Base-by-base conservation (phyloP, 2,329 filamentous ascomycete genomes). In the Lachnum nothofagi region DNA sequence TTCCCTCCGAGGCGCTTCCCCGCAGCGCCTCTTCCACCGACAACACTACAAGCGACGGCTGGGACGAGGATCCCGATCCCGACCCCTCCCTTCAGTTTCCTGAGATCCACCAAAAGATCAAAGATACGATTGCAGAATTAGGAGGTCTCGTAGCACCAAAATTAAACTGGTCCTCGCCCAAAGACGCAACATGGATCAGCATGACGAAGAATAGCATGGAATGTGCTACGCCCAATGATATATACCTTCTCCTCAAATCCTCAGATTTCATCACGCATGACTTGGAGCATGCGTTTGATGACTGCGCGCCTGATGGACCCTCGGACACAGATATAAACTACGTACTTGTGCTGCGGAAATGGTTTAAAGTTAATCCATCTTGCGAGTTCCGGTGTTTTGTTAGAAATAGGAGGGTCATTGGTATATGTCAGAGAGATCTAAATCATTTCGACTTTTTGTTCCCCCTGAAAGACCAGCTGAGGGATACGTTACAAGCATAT, bases 301-400 rank as follows among this genome's bases (percentile, higher is more conserved):
- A 85, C 58, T 86, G 78, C 55, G 63, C 71, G 1, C 49, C 57
- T 2, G 52, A 58, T n/a, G n/a, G 47, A 55, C 9, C n/a, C 44
- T 16, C 37, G 56, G 45, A 52, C 55, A 19, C 66, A 66, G 54
- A 66, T 68, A 63, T 71, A 3, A 57, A 67, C 5, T 68, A 70
- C 44, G 73, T 74, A 4, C 80, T 98, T 1, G 85, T 96, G 2
- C 78, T 98, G 8, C 82, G 93, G 27, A 88, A 94, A 65, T 91
- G 87, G 69, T 88, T 95, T 68, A 84, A 83, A 54, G 83, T 93
- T 46, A 93, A 96, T 65, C 89, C 91, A 0, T 86, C 89, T 0
- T 80, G 96, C 50, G 93, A 98, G 67, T 98, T 98, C 68, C 81
- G 93, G 20, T 96, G 91, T 66, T 98, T 97, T 63, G 93, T 97